phyloP scores from a whole-genome alignment of 768 basidiomycete species.

The Coprinopsis marcescibilis region DNA sequence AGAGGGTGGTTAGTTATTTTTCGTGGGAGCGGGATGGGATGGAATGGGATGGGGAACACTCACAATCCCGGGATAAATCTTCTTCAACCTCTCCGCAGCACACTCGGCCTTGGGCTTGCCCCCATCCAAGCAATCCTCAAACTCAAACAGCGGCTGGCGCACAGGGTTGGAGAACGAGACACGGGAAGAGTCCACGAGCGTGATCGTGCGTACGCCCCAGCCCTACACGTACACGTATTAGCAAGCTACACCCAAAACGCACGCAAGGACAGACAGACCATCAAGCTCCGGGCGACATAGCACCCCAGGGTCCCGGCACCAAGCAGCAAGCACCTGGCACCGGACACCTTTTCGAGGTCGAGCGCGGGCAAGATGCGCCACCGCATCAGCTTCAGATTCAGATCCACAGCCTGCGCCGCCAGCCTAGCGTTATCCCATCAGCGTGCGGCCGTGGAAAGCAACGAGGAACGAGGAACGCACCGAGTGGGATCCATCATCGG shows the following conservation, averaged over 20 bases:
- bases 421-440: slow-evolving; percentile 47
- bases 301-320: slow-evolving; percentile 97
- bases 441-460: not conserved
- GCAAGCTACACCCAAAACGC: not conserved
- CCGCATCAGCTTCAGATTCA: slow-evolving; percentile 96
- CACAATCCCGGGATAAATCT: slow-evolving; percentile 91
- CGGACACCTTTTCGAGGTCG: slow-evolving; percentile 81
- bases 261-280: slow-evolving; percentile 45
- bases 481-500: slow-evolving; percentile 93
- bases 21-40: not conserved
- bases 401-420: slow-evolving; percentile 94
- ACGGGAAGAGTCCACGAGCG: slow-evolving; percentile 83
- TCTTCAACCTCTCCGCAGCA: slow-evolving; percentile 79
- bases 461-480: slow-evolving; percentile 33
- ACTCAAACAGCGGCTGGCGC: slow-evolving; percentile 93
- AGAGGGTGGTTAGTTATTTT: not conserved
- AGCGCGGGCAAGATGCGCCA: slow-evolving; percentile 92
- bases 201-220: slow-evolving; percentile 94
- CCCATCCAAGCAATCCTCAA: slow-evolving; percentile 87
- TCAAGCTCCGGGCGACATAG: slow-evolving; percentile 87
- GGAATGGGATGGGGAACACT: slow-evolving; percentile 23
- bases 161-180: slow-evolving; percentile 99
- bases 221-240: slow-evolving; percentile 45
- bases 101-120: slow-evolving; percentile 92
- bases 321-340: slow-evolving; percentile 76